Percentiles rank a stretch among this genome's conserved stretches.
phyloP scores from a whole-genome alignment of 2,329 filamentous ascomycete genomes.

The Curvularia spicifera region DNA sequence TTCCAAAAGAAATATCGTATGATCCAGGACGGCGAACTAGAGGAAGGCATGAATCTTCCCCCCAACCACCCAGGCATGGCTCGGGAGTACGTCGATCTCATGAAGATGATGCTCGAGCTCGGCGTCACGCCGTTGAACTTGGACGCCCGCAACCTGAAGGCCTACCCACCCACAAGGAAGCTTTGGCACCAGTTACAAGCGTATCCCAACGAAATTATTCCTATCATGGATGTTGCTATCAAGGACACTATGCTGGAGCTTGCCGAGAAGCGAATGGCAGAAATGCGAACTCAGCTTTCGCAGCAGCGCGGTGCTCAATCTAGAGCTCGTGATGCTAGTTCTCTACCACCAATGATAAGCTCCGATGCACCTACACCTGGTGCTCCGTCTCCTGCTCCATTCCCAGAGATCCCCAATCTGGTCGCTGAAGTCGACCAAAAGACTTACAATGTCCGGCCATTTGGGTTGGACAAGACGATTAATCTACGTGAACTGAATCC shows the following conservation, averaged over 20 bases:
- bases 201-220: slow-evolving; percentile 95
- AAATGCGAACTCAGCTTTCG: slow-evolving; percentile 64
- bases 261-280: slow-evolving; percentile 78
- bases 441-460: slow-evolving; percentile 86
- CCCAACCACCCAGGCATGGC: slow-evolving; percentile 73
- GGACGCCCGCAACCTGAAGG: slow-evolving; percentile 85
- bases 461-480: slow-evolving; percentile 82
- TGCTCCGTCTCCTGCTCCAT: slow-evolving; percentile 40
- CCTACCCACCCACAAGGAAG: slow-evolving; percentile 91
- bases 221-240: slow-evolving; percentile 92
- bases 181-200: slow-evolving; percentile 94
- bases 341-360: slow-evolving; percentile 77
- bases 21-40: slow-evolving; percentile 83
- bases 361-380: slow-evolving; percentile 69
- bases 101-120: slow-evolving; percentile 89
- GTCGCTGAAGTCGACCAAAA: slow-evolving; percentile 78
- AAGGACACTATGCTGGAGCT: slow-evolving; percentile 94
- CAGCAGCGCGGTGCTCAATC: slow-evolving; percentile 58
- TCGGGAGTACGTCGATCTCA: slow-evolving; percentile 81
- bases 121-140: slow-evolving; percentile 85
- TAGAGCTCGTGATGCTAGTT: slow-evolving; percentile 65
- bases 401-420: slow-evolving; percentile 68
- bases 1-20: slow-evolving; percentile 94
- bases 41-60: slow-evolving; percentile 70
- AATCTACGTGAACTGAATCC: slow-evolving; percentile 96